These are phyloP conservation scores for Globisporangium radiosum DNA, from an alignment of 352 stramenopile genomes.

Conservation along the genomic window DNA sequence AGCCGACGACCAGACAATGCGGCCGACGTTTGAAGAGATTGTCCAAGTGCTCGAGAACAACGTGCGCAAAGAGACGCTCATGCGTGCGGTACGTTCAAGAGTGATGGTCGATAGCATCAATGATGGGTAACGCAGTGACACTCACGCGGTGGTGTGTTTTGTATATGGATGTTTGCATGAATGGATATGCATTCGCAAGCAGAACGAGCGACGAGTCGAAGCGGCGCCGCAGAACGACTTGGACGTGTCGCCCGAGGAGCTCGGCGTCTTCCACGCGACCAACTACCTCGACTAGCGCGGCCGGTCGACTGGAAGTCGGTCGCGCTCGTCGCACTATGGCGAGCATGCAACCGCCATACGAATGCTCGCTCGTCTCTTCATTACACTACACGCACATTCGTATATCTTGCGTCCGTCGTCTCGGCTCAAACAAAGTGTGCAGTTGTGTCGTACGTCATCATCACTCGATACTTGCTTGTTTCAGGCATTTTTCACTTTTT, in stretches of 20 bases:
- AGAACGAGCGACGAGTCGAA: conserved; percentile 19
- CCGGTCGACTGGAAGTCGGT: conserved; percentile 6
- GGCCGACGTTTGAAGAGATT: conserved; percentile 84
- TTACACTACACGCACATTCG: background rate
- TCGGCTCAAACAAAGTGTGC: background rate
- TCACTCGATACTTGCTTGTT: too few species aligned
- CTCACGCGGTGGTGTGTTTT: too few species aligned
- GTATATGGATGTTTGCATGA: background rate
- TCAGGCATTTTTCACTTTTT: too few species aligned
- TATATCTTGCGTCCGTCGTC: background rate
- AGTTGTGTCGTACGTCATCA: background rate
- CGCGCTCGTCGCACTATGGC: background rate
- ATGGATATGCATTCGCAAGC: background rate
- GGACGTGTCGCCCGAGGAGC: conserved; percentile 71
- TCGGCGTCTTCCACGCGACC: conserved; percentile 76
- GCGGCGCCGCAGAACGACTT: conserved; percentile 31
- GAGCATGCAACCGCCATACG: background rate
- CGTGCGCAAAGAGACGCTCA: conserved; percentile 80
- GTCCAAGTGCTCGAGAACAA: conserved; percentile 81
- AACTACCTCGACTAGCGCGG: conserved; percentile 68
- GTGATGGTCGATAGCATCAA: background rate
- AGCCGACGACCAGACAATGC: conserved; percentile 59
- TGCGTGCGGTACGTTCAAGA: conserved; percentile 54
- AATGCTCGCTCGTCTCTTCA: background rate
- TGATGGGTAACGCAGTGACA: too few species aligned